phyloP scores from a whole-genome alignment of 2,329 filamentous ascomycete genomes.

The Biscogniauxia mediterranea region DNA sequence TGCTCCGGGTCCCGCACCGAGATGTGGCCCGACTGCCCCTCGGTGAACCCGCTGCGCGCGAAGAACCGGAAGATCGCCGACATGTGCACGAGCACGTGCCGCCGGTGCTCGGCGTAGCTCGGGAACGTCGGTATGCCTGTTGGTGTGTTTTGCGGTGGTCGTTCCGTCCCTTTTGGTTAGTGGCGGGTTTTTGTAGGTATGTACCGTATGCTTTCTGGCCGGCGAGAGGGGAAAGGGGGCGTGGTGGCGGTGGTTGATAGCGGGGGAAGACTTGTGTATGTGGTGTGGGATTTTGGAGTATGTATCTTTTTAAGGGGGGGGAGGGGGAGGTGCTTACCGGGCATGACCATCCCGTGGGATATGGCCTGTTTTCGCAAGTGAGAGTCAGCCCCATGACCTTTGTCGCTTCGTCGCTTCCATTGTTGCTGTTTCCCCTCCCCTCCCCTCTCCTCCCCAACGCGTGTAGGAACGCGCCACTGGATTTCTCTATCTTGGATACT shows the following conservation, averaged over 20 bases:
- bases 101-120: slow-evolving; percentile 46
- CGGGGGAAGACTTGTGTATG: no score
- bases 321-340: slow-evolving; percentile 19
- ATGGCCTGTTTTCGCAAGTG: slow-evolving; percentile 27
- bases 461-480: not conserved
- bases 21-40: slow-evolving; percentile 60
- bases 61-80: slow-evolving; percentile 68
- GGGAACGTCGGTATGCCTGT: slow-evolving; percentile 44
- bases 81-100: slow-evolving; percentile 65
- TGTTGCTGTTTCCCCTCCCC: not conserved
- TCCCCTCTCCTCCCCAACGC: not conserved
- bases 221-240: no score
- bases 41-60: slow-evolving; percentile 62
- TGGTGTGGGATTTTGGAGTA: no score
- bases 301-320: no score
- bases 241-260: no score
- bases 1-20: slow-evolving; percentile 31
- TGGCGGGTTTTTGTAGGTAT: no score
- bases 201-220: no score
- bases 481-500: not conserved
- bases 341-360: slow-evolving; percentile 35
- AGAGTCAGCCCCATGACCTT: not conserved
- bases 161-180: no score
- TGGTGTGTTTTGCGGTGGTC: not conserved
- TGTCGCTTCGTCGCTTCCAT: no score